Conservation (phyloP, 2,329 filamentous ascomycete species). For the Colletotrichum limetticola region DNA sequence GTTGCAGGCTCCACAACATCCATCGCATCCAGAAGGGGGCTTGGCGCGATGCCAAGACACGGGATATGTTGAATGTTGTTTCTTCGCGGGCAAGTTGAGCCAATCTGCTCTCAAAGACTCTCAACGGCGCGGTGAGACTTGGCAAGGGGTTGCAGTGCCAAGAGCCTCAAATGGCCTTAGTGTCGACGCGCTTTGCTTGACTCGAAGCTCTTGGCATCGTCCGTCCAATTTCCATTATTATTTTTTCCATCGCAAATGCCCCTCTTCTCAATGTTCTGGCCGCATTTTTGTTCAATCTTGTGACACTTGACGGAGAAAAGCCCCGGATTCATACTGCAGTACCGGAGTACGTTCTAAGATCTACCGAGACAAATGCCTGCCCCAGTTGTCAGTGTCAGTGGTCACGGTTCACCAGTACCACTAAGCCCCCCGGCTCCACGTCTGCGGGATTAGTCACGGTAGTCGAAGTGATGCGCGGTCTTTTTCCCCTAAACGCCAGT, state of each 20-base stretch:
- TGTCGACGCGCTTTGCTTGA: slow-evolving; percentile 13
- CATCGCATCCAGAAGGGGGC: not conserved
- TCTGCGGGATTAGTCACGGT: not conserved
- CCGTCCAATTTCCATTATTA: slow-evolving; percentile 26
- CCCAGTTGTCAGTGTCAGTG: not conserved
- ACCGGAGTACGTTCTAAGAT: slow-evolving; percentile 24
- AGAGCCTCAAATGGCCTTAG: not conserved
- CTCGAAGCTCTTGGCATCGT: slow-evolving; percentile 29
- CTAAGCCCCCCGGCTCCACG: not conserved
- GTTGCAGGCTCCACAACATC: slow-evolving; percentile 6
- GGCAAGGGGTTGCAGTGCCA: slow-evolving; percentile 17
- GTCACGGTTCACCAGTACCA: no score
- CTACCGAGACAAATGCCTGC: slow-evolving; percentile 21
- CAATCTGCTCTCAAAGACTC: slow-evolving; percentile 4
- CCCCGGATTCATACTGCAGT: slow-evolving; percentile 13
- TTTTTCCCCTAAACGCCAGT: not conserved
- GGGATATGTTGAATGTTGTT: slow-evolving; percentile 3
- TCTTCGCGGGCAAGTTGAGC: not conserved
- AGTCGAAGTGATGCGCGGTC: not conserved
- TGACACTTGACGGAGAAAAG: slow-evolving; percentile 14
- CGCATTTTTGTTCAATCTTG: not conserved
- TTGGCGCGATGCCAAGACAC: slow-evolving; percentile 26
- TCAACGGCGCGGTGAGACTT: slow-evolving; percentile 13
- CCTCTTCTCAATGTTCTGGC: not conserved
- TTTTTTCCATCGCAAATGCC: not conserved